Evolutionary conservation across 441 rosid species (phyloP).

Genomic region (Erodium texanum): DNA sequence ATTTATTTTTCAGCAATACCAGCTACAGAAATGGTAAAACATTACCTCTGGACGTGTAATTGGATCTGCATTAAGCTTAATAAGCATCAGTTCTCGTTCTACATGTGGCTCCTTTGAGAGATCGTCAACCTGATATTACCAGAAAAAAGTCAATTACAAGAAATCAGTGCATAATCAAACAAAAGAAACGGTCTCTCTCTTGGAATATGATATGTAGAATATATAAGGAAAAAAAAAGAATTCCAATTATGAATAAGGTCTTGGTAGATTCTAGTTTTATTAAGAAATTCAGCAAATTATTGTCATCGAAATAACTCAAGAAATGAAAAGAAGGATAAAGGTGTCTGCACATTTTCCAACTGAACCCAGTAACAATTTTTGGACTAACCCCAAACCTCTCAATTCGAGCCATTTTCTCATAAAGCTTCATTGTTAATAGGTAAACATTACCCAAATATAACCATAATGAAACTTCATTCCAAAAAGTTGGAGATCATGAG

Average conservation of each 20-base stretch:
- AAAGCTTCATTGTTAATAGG: not conserved
- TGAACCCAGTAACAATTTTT: not conserved
- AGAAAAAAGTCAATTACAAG: conserved; percentile 4
- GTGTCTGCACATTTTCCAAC: not conserved
- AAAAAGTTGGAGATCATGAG: not conserved
- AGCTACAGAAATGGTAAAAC: not conserved
- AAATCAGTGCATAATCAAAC: not conserved
- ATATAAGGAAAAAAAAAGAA: not conserved
- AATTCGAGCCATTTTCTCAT: not conserved
- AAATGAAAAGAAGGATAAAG: no score
- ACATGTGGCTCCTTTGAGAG: conserved; percentile 59
- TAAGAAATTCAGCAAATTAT: no score
- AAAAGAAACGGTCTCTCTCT: not conserved
- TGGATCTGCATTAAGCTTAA: conserved; percentile 46
- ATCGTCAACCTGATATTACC: conserved; percentile 49
- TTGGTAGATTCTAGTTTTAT: not conserved
- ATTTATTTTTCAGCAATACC: not conserved
- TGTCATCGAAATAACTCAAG: not conserved
- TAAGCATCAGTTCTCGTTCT: conserved; percentile 72
- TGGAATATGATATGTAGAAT: not conserved
- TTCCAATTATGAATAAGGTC: not conserved
- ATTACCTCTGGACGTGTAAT: conserved; percentile 43
- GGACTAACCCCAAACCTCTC: not conserved
- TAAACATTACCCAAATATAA: not conserved
- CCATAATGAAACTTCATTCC: no score